A percentile compares a stretch with the other conserved stretches of the same genome.
Evolutionary conservation across 2,329 filamentous ascomycete genomes (phyloP).

Genomic region (Emericellopsis cladophorae): DNA sequence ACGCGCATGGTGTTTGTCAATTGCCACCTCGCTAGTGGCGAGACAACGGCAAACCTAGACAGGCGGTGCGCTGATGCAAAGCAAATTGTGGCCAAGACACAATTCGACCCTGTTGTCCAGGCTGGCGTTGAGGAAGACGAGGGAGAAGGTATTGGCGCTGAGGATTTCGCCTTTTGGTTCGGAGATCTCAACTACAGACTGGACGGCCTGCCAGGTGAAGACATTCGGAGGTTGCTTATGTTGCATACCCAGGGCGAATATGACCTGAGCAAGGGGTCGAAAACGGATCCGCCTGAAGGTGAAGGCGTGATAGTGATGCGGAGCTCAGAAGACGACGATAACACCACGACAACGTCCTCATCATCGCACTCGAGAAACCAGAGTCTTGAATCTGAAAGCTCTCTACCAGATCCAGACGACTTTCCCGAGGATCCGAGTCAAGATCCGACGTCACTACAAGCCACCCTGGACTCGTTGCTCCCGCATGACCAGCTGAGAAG

Average conservation of each 20-base stretch:
- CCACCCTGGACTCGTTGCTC: conserved; percentile 74
- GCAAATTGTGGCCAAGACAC: conserved; percentile 64
- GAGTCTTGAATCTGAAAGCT: conserved; percentile 25
- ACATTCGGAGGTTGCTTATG: conserved; percentile 73
- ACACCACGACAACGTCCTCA: conserved; percentile 7
- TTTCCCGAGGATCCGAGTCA: conserved; percentile 55
- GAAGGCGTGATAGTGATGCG: conserved; percentile 37
- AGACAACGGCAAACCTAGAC: conserved; percentile 64
- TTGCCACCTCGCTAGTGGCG: conserved; percentile 79
- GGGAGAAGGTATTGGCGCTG: conserved; percentile 63
- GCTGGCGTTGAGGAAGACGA: conserved; percentile 54
- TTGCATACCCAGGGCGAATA: conserved; percentile 75
- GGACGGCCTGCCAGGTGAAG: conserved; percentile 76
- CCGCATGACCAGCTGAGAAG: conserved; percentile 78
- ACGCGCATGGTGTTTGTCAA: conserved; percentile 86
- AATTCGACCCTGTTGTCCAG: conserved; percentile 62
- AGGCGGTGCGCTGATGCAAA: conserved; percentile 80
- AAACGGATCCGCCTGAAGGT: conserved; percentile 22
- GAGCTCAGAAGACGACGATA: conserved; percentile 31
- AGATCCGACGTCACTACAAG: conserved; percentile 78
- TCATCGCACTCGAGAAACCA: conserved; percentile 18
- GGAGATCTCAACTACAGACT: conserved; percentile 93
- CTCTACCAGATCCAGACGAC: conserved; percentile 51
- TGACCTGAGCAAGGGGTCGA: conserved; percentile 33
- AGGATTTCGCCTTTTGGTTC: conserved; percentile 93